These are phyloP conservation scores for Camellia lanceoleosa DNA, from an alignment of 148 eudicot genomes.

Conservation along the genomic window DNA sequence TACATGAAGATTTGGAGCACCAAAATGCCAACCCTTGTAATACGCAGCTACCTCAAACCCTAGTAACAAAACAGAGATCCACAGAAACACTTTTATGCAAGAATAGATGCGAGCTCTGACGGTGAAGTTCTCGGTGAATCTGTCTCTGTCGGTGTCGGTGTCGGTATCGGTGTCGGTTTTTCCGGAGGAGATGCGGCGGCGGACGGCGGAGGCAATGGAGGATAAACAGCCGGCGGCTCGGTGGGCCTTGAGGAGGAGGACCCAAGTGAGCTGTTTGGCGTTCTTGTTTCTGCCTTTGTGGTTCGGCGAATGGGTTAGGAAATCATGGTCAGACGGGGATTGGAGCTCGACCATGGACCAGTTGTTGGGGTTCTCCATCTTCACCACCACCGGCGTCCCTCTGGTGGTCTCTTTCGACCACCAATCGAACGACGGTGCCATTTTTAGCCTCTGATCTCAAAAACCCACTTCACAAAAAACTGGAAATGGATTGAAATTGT, in stretches of 20 bases:
- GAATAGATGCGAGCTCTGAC: constrained; percentile 39
- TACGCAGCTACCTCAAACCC: constrained; percentile 62
- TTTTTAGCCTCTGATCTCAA: constrained; percentile 15
- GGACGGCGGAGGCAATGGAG: constrained; percentile 55
- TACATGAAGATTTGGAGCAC: constrained; percentile 36
- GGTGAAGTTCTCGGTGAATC: constrained; percentile 11
- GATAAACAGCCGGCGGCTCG: constrained; percentile 79
- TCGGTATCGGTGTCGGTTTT: too few species aligned
- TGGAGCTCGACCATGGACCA: constrained; percentile 89
- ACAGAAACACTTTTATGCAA: constrained; percentile 46
- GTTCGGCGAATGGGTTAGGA: constrained; percentile 24
- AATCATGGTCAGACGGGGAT: constrained; percentile 41
- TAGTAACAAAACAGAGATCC: constrained; percentile 43
- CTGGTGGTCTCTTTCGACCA: constrained; percentile 58
- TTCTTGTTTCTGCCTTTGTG: constrained; percentile 50
- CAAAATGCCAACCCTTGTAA: constrained; percentile 62
- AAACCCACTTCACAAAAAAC: not conserved
- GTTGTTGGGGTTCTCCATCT: constrained; percentile 87
- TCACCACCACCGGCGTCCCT: constrained; percentile 87
- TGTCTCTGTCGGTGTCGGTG: constrained; percentile 16
- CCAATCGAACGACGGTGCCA: constrained; percentile 65
- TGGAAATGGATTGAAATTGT: not conserved
- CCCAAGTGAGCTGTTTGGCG: constrained; percentile 90
- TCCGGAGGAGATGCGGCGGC: constrained; percentile 68
- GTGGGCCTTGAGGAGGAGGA: constrained; percentile 72